A percentile compares a stretch with the other conserved stretches of the same genome.
These are phyloP conservation scores for Anthostomella pinea DNA, from an alignment of 2,329 filamentous ascomycete genomes.

Conservation along the genomic window DNA sequence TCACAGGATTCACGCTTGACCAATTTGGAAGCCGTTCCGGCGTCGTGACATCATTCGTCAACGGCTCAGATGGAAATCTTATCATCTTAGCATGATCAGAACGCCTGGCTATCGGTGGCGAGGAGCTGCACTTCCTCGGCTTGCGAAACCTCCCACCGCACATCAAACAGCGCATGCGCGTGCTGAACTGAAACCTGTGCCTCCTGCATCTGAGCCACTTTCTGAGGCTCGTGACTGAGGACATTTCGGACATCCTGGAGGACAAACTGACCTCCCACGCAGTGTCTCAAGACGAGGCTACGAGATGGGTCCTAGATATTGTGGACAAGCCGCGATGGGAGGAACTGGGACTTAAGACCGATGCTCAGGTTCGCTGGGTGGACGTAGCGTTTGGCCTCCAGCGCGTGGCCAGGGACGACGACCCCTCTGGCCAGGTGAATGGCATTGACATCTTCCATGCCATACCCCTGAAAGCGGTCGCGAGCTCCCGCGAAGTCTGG, in stretches of 20 bases:
- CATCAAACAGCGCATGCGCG: constrained; percentile 41
- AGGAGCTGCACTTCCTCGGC: constrained; percentile 42
- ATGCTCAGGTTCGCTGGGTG: constrained; percentile 33
- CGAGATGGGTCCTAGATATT: constrained; percentile 21
- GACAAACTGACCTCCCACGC: too few species aligned
- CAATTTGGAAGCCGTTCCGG: too few species aligned
- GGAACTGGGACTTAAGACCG: constrained; percentile 31
- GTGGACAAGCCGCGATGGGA: constrained; percentile 21
- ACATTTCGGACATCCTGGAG: constrained; percentile 18
- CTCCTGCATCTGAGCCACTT: constrained; percentile 41
- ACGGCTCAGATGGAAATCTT: too few species aligned
- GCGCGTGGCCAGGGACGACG: constrained; percentile 38
- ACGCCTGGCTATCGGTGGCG: too few species aligned
- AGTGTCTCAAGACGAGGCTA: constrained; percentile 14
- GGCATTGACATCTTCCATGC: constrained; percentile 41
- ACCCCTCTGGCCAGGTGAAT: constrained; percentile 35
- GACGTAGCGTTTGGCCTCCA: constrained; percentile 35
- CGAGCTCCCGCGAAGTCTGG: constrained; percentile 31
- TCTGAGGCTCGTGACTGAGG: constrained; percentile 37
- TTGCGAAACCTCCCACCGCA: constrained; percentile 47
- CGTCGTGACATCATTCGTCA: too few species aligned
- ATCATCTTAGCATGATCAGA: too few species aligned
- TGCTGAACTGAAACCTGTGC: constrained; percentile 37
- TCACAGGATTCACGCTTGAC: too few species aligned
- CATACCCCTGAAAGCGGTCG: constrained; percentile 29